Percentiles rank a stretch among this genome's conserved stretches.
Conservation (phyloP, 2,329 filamentous ascomycete species). For the Fusarium sp. region DNA sequence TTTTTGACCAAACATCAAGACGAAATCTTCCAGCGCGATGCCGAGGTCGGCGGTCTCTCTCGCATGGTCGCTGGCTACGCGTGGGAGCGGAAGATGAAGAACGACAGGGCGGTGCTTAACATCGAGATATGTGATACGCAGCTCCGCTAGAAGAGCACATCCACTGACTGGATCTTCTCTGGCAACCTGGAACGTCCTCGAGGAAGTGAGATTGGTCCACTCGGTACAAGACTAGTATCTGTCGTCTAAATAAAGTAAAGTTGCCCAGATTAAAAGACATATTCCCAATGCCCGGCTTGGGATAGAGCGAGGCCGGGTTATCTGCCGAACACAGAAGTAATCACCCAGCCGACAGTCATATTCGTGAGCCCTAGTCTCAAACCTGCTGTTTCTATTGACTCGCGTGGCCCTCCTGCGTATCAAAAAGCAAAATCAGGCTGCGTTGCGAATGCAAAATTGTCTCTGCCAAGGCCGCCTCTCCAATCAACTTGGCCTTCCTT, state of each 20-base stretch:
- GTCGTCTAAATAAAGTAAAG: not conserved
- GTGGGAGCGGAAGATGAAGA: not conserved
- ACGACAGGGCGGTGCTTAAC: not conserved
- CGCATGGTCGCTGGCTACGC: not conserved
- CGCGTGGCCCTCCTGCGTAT: not conserved
- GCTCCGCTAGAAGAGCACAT: not conserved
- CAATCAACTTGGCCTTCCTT: not conserved
- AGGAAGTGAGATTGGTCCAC: not conserved
- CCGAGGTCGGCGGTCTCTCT: not conserved
- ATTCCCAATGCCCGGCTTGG: not conserved
- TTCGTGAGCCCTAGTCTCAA: not conserved
- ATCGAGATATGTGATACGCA: not conserved
- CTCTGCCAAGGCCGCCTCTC: not conserved
- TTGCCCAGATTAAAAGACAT: not conserved
- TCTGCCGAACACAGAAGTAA: not conserved
- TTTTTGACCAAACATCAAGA: not conserved
- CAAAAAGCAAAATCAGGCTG: not conserved
- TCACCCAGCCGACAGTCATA: not conserved
- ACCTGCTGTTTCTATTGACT: not conserved
- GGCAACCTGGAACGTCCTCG: not conserved
- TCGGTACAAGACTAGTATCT: not conserved
- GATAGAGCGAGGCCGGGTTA: not conserved
- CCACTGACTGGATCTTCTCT: not conserved
- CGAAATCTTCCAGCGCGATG: slow-evolving; percentile 10
- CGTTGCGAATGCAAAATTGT: not conserved